Evolutionary conservation across 2,329 filamentous ascomycete species (phyloP).

Genomic region (Fusarium siculi): DNA sequence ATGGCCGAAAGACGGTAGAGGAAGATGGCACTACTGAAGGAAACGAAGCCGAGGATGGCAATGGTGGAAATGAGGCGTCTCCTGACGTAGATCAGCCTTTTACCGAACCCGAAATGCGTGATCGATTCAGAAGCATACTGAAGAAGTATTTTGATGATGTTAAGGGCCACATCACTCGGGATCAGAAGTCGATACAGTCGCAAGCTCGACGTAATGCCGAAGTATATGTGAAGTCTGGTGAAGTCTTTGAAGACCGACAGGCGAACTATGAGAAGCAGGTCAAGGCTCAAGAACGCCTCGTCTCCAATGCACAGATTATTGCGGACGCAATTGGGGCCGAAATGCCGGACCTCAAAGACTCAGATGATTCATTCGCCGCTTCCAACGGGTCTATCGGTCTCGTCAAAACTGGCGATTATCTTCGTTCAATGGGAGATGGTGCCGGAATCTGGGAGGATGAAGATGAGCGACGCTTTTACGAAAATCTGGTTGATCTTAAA

Average conservation of each 20-base stretch:
- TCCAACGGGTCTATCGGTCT: constrained; percentile 86
- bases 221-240: constrained; percentile 97
- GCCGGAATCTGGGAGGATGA: constrained; percentile 99
- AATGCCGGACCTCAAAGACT: constrained; percentile 92
- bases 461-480: constrained; percentile 96
- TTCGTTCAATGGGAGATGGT: constrained; percentile 88
- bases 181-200: constrained; percentile 86
- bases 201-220: constrained; percentile 96
- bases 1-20: constrained; percentile 85
- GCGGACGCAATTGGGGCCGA: constrained; percentile 89
- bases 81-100: constrained; percentile 76
- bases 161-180: constrained; percentile 85
- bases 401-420: constrained; percentile 92
- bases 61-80: constrained; percentile 32
- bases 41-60: constrained; percentile 51
- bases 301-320: constrained; percentile 89
- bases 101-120: constrained; percentile 78
- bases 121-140: constrained; percentile 87
- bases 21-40: constrained; percentile 76
- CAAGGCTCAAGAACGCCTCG: constrained; percentile 90
- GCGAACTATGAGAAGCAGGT: constrained; percentile 94
- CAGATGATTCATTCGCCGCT: constrained; percentile 73
- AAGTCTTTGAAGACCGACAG: constrained; percentile 97
- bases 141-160: constrained; percentile 93
- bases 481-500: constrained; percentile 93